phyloP scores from a whole-genome alignment of 139 green algal genomes.

The Asterochloris sp. region DNA sequence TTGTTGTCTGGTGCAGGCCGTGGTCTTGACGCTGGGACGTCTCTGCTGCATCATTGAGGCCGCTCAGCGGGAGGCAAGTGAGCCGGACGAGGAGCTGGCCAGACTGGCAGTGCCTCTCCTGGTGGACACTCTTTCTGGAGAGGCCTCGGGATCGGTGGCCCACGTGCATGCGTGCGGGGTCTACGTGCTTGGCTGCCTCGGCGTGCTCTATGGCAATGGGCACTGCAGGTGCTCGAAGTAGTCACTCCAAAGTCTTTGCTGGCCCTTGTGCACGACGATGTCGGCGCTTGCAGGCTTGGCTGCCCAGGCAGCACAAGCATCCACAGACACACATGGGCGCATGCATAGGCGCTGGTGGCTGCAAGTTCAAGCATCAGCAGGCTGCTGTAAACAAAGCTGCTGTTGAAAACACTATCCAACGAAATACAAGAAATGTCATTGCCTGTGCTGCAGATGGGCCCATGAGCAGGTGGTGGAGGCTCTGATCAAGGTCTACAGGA shows the following conservation, averaged over 20 bases:
- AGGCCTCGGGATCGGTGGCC: neutral
- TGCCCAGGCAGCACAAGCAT: too few relatives aligned
- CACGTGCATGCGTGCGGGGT: slow-evolving; percentile 16
- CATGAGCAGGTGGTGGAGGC: slow-evolving; percentile 44
- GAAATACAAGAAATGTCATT: too few relatives aligned
- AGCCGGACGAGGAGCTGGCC: neutral
- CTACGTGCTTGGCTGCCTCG: slow-evolving; percentile 7
- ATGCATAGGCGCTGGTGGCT: too few relatives aligned
- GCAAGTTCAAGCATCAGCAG: too few relatives aligned
- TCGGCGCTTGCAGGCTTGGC: too few relatives aligned
- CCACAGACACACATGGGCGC: too few relatives aligned
- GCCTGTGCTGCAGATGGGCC: slow-evolving; percentile 28
- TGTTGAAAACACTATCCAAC: too few relatives aligned
- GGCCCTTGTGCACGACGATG: too few relatives aligned
- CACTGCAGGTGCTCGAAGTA: slow-evolving; percentile 12
- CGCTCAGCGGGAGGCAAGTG: neutral
- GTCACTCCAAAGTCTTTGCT: too few relatives aligned
- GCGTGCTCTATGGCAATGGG: neutral
- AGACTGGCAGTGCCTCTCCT: slow-evolving; percentile 9
- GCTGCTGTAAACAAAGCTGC: too few relatives aligned
- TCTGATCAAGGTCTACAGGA: slow-evolving; percentile 57
- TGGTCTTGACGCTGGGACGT: slow-evolving; percentile 9
- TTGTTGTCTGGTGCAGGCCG: neutral
- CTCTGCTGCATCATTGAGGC: slow-evolving; percentile 3
- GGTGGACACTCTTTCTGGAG: slow-evolving; percentile 2